A percentile compares a stretch with the other conserved stretches of the same genome.
Evolutionary conservation across 805 yeast genomes (phyloP).

Genomic region (Metschnikowia kofuensis): DNA sequence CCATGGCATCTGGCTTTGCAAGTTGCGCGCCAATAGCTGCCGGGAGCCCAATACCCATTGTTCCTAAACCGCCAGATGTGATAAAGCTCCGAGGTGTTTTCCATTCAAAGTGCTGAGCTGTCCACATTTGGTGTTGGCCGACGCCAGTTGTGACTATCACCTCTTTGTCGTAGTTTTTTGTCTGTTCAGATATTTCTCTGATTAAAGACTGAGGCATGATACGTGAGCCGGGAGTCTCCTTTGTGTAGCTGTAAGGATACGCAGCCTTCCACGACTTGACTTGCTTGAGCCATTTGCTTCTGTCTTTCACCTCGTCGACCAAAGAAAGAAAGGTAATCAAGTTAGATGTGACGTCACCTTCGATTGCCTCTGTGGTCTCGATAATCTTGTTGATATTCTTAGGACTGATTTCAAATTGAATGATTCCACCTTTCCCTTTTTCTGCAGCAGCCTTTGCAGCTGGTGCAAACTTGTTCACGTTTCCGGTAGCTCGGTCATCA

Average conservation of each 20-base stretch:
- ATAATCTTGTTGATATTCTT: slow-evolving; percentile 97
- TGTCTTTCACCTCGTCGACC: slow-evolving; percentile 57
- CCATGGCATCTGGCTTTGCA: slow-evolving; percentile 90
- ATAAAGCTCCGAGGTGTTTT: slow-evolving; percentile 85
- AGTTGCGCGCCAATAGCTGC: slow-evolving; percentile 98
- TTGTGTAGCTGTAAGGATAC: slow-evolving; percentile 87
- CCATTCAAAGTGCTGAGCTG: slow-evolving; percentile 95
- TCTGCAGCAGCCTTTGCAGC: slow-evolving; percentile 83
- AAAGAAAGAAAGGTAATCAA: slow-evolving; percentile 70
- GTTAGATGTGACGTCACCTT: slow-evolving; percentile 89
- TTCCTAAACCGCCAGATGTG: slow-evolving; percentile 98
- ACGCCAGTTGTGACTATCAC: slow-evolving; percentile 95
- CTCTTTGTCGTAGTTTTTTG: slow-evolving; percentile 57
- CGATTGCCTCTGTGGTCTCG: slow-evolving; percentile 91
- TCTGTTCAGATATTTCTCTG: slow-evolving; percentile 69
- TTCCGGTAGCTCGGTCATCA: slow-evolving; percentile 96
- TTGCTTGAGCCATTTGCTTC: slow-evolving; percentile 75
- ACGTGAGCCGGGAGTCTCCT: slow-evolving; percentile 60
- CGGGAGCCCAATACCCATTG: slow-evolving; percentile 98
- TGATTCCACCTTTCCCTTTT: slow-evolving; percentile 43
- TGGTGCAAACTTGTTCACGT: slow-evolving; percentile 86
- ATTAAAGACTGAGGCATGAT: slow-evolving; percentile 94
- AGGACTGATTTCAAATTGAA: slow-evolving; percentile 67
- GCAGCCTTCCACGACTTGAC: slow-evolving; percentile 71
- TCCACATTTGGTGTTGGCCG: slow-evolving; percentile 99